Evolutionary conservation across 2,329 filamentous ascomycete species (phyloP), one percentile per base, ranked within the genome.

Genomic region (Fusarium sp.): DNA sequence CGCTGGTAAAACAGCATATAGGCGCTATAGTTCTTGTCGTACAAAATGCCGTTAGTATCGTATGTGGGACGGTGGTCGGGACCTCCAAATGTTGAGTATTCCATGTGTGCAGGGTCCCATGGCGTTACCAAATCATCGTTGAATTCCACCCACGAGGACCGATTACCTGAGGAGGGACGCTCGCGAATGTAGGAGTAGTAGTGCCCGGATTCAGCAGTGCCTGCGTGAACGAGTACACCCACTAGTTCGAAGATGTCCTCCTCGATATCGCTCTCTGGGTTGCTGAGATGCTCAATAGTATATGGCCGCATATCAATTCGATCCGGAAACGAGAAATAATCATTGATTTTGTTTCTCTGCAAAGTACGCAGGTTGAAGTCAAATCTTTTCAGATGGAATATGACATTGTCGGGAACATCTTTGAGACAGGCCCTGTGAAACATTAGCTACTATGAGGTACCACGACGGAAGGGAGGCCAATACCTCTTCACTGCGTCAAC

Each of bases 1-100:
- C 96, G 90, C 80, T 98, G 93, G 80, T 99, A 99, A 81, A 99
- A 98, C 13, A 99, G 87, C 93, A 99, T 98, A 81, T 99, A 99
- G 17, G 95, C 96, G 79, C 94, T 98, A 85, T 92, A 92, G 8
- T 89, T 88, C 81, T 95, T 95, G 75, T 91, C 89, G 71, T 87
- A 90, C 0, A 84, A 73, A 22, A 85, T 79, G 66, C 83, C 83
- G 75, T 84, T 81, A 54, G 75, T 77, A 67, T 87, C 83, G 76
- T 85, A 83, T 69, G 86, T 75, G 65, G 83, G 72, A 13, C 87
- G 84, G 64, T 86, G 87, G 65, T 92, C 90, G 8, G 84, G 79
- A 3, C 93, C 93, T n/a, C 93, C 93, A 83, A 94, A 97, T 75
- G 95, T 96, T 45, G 91, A 89, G 59, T 87, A 86, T 66, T 93